These are phyloP conservation scores for Talaromyces ruber DNA, from an alignment of 495 filamentous ascomycete genomes.

Conservation along the genomic window DNA sequence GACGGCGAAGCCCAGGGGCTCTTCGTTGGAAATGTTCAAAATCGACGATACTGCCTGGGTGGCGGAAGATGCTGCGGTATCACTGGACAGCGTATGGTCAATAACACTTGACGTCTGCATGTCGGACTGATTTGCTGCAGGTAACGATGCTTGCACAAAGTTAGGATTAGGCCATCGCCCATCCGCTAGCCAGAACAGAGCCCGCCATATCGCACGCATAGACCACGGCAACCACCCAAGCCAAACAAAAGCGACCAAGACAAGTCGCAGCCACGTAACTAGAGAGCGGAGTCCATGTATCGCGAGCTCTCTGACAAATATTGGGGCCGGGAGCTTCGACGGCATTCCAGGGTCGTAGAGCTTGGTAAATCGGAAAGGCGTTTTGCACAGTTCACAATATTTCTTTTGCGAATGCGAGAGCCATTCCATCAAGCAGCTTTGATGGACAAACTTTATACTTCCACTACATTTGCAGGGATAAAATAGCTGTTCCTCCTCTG, in stretches of 20 bases:
- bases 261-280: conserved; percentile 65
- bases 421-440: conserved; percentile 97
- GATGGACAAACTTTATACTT: conserved; percentile 97
- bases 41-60: conserved; percentile 29
- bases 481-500: conserved; percentile 80
- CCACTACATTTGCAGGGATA: conserved; percentile 98
- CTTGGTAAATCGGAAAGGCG: conserved; percentile 94
- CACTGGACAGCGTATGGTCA: conserved; percentile 10
- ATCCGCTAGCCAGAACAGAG: conserved; percentile 92
- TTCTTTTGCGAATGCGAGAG: conserved; percentile 96
- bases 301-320: conserved; percentile 70
- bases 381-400: conserved; percentile 98
- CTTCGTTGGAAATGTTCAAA: conserved; percentile 31
- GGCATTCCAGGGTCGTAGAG: conserved; percentile 94
- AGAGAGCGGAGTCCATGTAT: conserved; percentile 62
- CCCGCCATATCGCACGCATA: conserved; percentile 85
- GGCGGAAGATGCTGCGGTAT: conserved; percentile 19
- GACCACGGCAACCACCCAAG: conserved; percentile 79
- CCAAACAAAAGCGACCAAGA: conserved; percentile 83
- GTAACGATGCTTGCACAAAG: not conserved
- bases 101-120: conserved; percentile 27
- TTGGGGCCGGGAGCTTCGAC: conserved; percentile 59
- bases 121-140: conserved; percentile 10
- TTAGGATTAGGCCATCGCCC: conserved; percentile 63
- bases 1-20: conserved; percentile 40